phyloP scores from a whole-genome alignment of 2,329 filamentous ascomycete genomes.

The Coleophoma cylindrospora region DNA sequence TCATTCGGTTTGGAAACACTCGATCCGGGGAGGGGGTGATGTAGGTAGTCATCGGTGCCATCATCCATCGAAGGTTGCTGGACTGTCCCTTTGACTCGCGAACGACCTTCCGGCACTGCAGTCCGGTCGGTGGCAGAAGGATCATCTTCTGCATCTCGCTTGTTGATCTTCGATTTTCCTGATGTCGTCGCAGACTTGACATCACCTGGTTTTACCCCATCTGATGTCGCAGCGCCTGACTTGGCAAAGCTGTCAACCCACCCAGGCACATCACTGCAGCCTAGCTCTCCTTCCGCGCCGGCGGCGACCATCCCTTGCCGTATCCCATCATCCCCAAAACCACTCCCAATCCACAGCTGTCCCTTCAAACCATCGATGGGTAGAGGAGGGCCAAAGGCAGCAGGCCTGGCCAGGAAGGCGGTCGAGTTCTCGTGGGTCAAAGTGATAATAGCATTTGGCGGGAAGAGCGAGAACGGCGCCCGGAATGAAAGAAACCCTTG shows the following conservation, averaged over 20 bases:
- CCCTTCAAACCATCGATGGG: slow-evolving; percentile 75
- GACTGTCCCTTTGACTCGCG: slow-evolving; percentile 11
- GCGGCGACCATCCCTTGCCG: slow-evolving; percentile 47
- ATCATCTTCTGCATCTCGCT: slow-evolving; percentile 27
- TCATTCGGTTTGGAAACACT: slow-evolving; percentile 29
- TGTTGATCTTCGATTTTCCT: slow-evolving; percentile 35
- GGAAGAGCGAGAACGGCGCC: slow-evolving; percentile 81
- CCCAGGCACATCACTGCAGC: slow-evolving; percentile 89
- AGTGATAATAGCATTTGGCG: slow-evolving; percentile 91
- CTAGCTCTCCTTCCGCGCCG: slow-evolving; percentile 74
- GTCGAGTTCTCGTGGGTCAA: slow-evolving; percentile 98
- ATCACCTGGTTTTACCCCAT: slow-evolving; percentile 13
- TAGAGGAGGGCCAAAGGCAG: slow-evolving; percentile 82
- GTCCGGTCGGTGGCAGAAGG: slow-evolving; percentile 15
- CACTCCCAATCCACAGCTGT: slow-evolving; percentile 88
- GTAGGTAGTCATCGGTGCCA: slow-evolving; percentile 81
- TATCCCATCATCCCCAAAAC: slow-evolving; percentile 76
- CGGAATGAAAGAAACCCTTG: slow-evolving; percentile 64
- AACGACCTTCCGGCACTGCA: slow-evolving; percentile 14
- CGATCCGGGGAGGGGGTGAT: slow-evolving; percentile 41
- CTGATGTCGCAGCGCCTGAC: slow-evolving; percentile 16
- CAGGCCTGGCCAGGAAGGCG: slow-evolving; percentile 88
- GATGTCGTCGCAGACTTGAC: slow-evolving; percentile 22
- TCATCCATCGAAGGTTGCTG: slow-evolving; percentile 47
- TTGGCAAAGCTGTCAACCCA: slow-evolving; percentile 64